Evolutionary conservation across 1,284 basidiomycete species (phyloP).

Genomic region (Mycena sp.): DNA sequence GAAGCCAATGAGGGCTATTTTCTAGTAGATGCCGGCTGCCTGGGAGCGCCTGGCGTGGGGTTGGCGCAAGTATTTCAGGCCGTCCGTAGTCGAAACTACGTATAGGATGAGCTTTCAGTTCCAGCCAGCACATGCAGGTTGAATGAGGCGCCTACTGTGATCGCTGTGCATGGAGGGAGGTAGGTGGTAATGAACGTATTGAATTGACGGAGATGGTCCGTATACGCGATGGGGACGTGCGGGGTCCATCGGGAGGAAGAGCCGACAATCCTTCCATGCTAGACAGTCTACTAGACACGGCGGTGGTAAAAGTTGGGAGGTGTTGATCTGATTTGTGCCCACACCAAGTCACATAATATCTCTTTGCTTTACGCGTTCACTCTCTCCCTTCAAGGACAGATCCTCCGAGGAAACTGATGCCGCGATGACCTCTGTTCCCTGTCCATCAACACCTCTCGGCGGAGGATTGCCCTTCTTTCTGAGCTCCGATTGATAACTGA

Average conservation of each 20-base stretch:
- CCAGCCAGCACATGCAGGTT: background rate
- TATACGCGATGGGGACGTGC: conserved; percentile 37
- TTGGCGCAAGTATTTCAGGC: conserved; percentile 63
- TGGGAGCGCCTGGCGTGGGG: conserved; percentile 47
- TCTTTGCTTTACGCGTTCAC: too few species aligned
- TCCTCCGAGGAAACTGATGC: too few species aligned
- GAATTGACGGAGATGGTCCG: conserved; percentile 43
- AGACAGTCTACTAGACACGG: too few species aligned
- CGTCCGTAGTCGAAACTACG: conserved; percentile 24
- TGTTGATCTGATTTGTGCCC: too few species aligned
- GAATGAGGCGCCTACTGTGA: conserved; percentile 11
- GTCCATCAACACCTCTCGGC: too few species aligned
- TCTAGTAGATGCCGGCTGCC: conserved; percentile 58
- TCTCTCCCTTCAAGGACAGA: too few species aligned
- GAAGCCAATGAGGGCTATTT: conserved; percentile 61
- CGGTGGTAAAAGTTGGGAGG: too few species aligned
- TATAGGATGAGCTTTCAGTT: background rate
- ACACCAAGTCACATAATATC: too few species aligned
- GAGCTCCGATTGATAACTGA: too few species aligned
- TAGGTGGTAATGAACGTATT: conserved; percentile 19
- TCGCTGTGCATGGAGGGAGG: conserved; percentile 8
- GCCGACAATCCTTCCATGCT: conserved; percentile 49
- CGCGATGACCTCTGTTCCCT: too few species aligned
- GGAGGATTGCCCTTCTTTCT: too few species aligned
- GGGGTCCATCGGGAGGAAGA: conserved; percentile 44